Conservation (phyloP, 1,139 yeast genomes). For the Saccharomyces hybrid region DNA sequence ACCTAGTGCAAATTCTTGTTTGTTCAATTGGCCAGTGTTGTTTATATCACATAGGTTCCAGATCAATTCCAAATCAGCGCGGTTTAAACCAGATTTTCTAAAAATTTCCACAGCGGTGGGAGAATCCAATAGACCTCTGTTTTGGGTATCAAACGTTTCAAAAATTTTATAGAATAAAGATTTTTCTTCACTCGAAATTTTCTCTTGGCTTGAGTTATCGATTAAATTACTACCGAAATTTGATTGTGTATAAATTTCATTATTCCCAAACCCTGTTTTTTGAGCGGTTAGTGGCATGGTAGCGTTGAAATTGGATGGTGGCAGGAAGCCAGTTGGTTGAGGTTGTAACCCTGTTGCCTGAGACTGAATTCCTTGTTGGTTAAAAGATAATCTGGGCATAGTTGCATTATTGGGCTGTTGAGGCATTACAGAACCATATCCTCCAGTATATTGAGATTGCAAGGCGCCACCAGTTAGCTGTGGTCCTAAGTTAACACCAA, state of each 20-base stretch:
- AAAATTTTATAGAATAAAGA: conserved; percentile 80
- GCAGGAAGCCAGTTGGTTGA: conserved; percentile 39
- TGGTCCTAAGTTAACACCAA: conserved; percentile 12
- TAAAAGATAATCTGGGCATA: conserved; percentile 12
- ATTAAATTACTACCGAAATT: conserved; percentile 24
- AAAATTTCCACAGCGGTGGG: conserved; percentile 78
- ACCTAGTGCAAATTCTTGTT: conserved; percentile 74
- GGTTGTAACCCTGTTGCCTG: conserved; percentile 16
- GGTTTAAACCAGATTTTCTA: conserved; percentile 79
- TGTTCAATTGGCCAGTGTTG: conserved; percentile 63
- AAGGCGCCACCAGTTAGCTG: conserved; percentile 30
- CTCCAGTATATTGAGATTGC: conserved; percentile 38
- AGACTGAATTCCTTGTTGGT: conserved; percentile 2
- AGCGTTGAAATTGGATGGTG: conserved; percentile 27
- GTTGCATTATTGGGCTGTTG: conserved; percentile 1
- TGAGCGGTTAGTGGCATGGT: conserved; percentile 30
- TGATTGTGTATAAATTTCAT: conserved; percentile 31
- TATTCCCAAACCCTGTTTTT: conserved; percentile 51
- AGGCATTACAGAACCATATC: conserved; percentile 27
- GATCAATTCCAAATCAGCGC: conserved; percentile 78
- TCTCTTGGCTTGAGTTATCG: conserved; percentile 46
- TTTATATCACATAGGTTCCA: conserved; percentile 78
- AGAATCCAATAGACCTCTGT: conserved; percentile 71
- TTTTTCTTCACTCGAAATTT: conserved; percentile 76
- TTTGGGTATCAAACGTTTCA: conserved; percentile 71